Conservation (phyloP, 345 rosid genomes). For the Adansonia digitata region DNA sequence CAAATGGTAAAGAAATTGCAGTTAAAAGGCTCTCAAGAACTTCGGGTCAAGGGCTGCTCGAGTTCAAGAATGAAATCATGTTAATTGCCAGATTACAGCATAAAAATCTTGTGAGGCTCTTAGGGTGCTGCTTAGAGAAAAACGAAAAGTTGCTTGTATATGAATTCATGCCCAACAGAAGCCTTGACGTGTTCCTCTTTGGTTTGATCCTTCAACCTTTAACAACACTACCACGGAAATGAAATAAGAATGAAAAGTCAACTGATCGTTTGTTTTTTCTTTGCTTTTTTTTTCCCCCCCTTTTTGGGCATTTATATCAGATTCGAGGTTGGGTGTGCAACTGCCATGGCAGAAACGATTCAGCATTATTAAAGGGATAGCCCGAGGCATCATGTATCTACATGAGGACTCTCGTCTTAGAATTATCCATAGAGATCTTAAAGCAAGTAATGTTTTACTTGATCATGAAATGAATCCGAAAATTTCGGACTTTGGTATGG, state of each 20-base stretch:
- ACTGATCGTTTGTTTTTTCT: neutral
- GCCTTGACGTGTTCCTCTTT: neutral
- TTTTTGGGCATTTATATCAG: neutral
- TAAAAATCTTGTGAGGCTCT: neutral
- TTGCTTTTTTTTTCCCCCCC: no score
- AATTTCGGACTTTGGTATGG: conserved; percentile 34
- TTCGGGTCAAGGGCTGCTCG: conserved; percentile 19
- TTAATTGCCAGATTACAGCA: neutral
- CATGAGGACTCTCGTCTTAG: conserved; percentile 39
- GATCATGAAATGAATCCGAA: conserved; percentile 25
- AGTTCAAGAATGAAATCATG: neutral
- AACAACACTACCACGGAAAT: neutral
- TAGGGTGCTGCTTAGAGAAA: conserved; percentile 21
- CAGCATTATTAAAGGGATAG: conserved; percentile 15
- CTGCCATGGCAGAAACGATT: neutral
- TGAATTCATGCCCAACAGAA: neutral
- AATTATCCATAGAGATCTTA: conserved; percentile 29
- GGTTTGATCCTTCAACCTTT: neutral
- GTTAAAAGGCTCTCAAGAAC: conserved; percentile 16
- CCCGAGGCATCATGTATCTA: conserved; percentile 32
- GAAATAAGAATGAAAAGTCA: neutral
- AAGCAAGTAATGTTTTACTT: conserved; percentile 21
- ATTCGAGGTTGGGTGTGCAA: neutral
- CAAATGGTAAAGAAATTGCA: conserved; percentile 10
- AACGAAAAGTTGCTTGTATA: conserved; percentile 14